Conservation (phyloP, 345 rosid genomes). For the Camelina hispida region DNA sequence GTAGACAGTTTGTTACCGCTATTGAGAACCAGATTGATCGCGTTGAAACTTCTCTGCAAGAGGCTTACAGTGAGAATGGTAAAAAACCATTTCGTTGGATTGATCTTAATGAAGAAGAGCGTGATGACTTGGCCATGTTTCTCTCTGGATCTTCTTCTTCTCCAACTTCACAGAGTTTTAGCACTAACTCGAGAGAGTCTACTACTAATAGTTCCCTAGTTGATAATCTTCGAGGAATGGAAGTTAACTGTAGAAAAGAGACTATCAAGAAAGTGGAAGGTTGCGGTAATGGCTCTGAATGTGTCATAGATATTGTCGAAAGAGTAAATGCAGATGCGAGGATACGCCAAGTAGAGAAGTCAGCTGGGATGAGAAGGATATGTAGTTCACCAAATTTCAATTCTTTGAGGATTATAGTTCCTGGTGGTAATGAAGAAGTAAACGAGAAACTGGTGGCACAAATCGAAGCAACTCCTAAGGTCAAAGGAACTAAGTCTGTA, state of each 20-base stretch:
- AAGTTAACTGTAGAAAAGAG: conserved; percentile 18
- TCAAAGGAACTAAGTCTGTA: conserved; percentile 57
- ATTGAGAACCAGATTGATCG: conserved; percentile 63
- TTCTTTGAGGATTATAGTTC: conserved; percentile 64
- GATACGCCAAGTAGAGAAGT: conserved; percentile 47
- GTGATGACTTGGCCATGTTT: conserved; percentile 80
- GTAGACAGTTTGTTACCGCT: conserved; percentile 70
- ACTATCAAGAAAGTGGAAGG: conserved; percentile 34
- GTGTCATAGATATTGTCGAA: conserved; percentile 44
- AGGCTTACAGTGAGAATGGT: conserved; percentile 60
- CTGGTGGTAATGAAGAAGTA: conserved; percentile 44
- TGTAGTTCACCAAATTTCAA: conserved; percentile 68
- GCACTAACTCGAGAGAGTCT: conserved; percentile 23
- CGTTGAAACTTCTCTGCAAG: conserved; percentile 65
- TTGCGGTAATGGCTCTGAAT: conserved; percentile 40
- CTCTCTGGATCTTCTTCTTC: conserved; percentile 68
- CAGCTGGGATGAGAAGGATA: conserved; percentile 54
- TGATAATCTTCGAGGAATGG: background rate
- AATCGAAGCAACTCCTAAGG: conserved; percentile 75
- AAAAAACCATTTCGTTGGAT: conserved; percentile 78
- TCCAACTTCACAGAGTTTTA: conserved; percentile 18
- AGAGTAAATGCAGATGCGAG: conserved; percentile 46
- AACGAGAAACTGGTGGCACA: conserved; percentile 41
- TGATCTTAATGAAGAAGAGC: conserved; percentile 71
- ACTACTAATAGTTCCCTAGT: background rate